These are phyloP conservation scores for Aspergillus aculeatus DNA, from an alignment of 2,329 filamentous ascomycete genomes.

Conservation along the genomic window DNA sequence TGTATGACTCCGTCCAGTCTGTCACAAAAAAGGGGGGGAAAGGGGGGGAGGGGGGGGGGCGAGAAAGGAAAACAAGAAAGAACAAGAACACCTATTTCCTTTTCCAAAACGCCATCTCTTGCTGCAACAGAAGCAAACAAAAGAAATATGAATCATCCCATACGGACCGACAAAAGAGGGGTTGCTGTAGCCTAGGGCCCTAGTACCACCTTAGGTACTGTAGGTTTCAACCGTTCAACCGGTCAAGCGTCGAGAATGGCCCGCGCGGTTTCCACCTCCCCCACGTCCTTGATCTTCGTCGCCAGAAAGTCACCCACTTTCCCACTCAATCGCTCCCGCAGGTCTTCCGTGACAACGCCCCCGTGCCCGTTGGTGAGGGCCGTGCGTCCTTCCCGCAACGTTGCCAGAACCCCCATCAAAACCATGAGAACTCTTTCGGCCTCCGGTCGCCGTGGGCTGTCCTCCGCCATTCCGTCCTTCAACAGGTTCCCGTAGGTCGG, in stretches of 20 bases:
- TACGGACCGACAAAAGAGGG: neutral
- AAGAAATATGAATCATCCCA: neutral
- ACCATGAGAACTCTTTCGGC: slow-evolving; percentile 60
- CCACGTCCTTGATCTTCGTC: slow-evolving; percentile 40
- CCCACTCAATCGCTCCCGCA: slow-evolving; percentile 37
- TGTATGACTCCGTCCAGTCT: too few species aligned
- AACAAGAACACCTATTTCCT: neutral
- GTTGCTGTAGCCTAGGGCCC: neutral
- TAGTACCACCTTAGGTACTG: neutral
- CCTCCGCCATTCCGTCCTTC: slow-evolving; percentile 52
- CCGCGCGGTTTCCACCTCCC: slow-evolving; percentile 41
- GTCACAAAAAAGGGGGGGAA: too few species aligned
- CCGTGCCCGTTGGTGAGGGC: slow-evolving; percentile 42
- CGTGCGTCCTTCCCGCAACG: slow-evolving; percentile 50
- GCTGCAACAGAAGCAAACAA: neutral
- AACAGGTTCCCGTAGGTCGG: slow-evolving; percentile 63
- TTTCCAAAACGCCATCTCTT: neutral
- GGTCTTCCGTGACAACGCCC: slow-evolving; percentile 36
- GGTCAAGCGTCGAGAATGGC: slow-evolving; percentile 35
- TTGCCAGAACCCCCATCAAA: slow-evolving; percentile 56
- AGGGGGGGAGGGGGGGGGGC: too few species aligned
- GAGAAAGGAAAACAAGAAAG: neutral
- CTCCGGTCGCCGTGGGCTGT: slow-evolving; percentile 54
- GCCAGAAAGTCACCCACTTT: slow-evolving; percentile 46
- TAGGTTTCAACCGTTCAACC: too few species aligned